These are phyloP conservation scores for Pleomassaria siparia DNA, from an alignment of 2,329 filamentous ascomycete genomes.

Conservation along the genomic window DNA sequence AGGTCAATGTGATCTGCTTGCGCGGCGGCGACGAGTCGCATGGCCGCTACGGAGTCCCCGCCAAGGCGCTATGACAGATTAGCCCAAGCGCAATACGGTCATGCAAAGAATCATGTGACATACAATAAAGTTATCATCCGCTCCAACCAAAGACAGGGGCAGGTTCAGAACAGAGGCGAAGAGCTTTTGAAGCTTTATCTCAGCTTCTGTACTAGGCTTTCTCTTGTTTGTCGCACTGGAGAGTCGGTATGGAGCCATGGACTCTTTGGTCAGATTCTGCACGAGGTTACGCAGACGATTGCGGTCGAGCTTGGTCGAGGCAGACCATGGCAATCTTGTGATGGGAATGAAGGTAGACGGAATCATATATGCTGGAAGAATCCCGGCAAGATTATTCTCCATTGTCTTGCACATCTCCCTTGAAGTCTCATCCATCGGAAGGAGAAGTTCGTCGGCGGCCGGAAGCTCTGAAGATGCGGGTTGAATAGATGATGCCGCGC, in stretches of 20 bases:
- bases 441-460: slow-evolving; percentile 29
- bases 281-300: slow-evolving; percentile 30
- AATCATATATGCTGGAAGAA: slow-evolving; percentile 39
- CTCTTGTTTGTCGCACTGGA: slow-evolving; percentile 31
- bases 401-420: slow-evolving; percentile 32
- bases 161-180: slow-evolving; percentile 33
- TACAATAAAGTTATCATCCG: slow-evolving; percentile 38
- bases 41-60: slow-evolving; percentile 34
- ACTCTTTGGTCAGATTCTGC: slow-evolving; percentile 30
- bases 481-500: slow-evolving; percentile 13
- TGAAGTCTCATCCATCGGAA: slow-evolving; percentile 27
- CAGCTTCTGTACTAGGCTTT: slow-evolving; percentile 25
- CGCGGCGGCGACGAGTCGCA: slow-evolving; percentile 32
- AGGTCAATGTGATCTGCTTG: slow-evolving; percentile 29
- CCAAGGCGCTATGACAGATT: slow-evolving; percentile 39
- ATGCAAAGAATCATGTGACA: slow-evolving; percentile 1
- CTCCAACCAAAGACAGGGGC: slow-evolving; percentile 24
- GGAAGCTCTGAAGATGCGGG: slow-evolving; percentile 20
- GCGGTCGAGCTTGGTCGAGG: slow-evolving; percentile 36
- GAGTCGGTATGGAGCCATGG: slow-evolving; percentile 32
- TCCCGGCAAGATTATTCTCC: slow-evolving; percentile 31
- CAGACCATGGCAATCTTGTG: slow-evolving; percentile 34
- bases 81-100: slow-evolving; percentile 2
- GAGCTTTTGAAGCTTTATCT: slow-evolving; percentile 35
- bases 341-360: slow-evolving; percentile 37